These are phyloP conservation scores for Artemisia argyi DNA, from an alignment of 129 eudicot species.

Conservation along the genomic window DNA sequence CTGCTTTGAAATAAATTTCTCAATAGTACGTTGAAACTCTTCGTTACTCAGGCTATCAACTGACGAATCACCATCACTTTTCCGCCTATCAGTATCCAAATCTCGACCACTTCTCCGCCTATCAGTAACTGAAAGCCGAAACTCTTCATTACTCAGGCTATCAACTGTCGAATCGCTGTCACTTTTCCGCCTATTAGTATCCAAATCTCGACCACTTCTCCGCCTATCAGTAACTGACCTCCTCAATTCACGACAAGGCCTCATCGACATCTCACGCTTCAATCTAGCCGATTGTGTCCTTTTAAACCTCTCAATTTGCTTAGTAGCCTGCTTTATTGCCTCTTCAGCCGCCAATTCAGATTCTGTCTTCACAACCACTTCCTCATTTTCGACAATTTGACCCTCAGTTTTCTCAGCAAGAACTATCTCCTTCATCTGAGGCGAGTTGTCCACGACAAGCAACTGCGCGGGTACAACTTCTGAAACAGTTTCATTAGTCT, in stretches of 20 bases:
- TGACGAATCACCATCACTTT: neutral
- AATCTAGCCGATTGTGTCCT: slow-evolving; percentile 64
- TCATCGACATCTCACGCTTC: slow-evolving; percentile 35
- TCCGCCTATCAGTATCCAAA: too few species aligned
- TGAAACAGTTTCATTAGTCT: slow-evolving; percentile 12
- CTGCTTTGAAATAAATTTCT: slow-evolving; percentile 39
- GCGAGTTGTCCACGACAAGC: slow-evolving; percentile 2
- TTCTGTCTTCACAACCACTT: slow-evolving; percentile 12
- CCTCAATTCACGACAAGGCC: slow-evolving; percentile 38
- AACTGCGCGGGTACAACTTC: neutral
- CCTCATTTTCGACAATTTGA: neutral
- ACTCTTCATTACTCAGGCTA: slow-evolving; percentile 37
- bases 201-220: neutral
- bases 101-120: slow-evolving; percentile 13
- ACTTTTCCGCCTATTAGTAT: neutral
- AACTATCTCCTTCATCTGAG: slow-evolving; percentile 7
- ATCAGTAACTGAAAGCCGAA: slow-evolving; percentile 49
- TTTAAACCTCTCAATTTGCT: slow-evolving; percentile 45
- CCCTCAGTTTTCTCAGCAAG: neutral
- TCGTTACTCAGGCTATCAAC: slow-evolving; percentile 32
- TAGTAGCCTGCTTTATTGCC: slow-evolving; percentile 51
- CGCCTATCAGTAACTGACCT: slow-evolving; percentile 57
- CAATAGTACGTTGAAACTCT: slow-evolving; percentile 35
- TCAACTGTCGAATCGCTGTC: slow-evolving; percentile 12
- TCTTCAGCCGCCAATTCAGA: slow-evolving; percentile 34